A percentile compares a stretch with the other conserved stretches of the same genome.
These are phyloP conservation scores for Cystofilobasidium bisporidii DNA, from an alignment of 768 basidiomycete species.

Conservation along the genomic window DNA sequence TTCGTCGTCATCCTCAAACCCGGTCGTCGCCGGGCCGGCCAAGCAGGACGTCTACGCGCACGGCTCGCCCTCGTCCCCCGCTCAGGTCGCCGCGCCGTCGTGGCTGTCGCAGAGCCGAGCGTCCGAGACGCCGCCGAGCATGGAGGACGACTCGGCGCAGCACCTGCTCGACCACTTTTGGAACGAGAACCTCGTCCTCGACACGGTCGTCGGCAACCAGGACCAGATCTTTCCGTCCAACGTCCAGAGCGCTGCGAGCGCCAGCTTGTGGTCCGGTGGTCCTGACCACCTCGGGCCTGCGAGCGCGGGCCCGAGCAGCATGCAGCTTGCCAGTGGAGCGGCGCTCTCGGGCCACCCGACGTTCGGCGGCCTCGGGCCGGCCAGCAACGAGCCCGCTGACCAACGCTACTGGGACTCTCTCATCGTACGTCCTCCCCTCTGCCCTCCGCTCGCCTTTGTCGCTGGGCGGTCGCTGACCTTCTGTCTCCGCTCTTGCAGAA, in stretches of 20 bases:
- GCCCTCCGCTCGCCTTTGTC: neutral
- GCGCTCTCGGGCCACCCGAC: neutral
- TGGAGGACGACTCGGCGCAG: constrained; percentile 26
- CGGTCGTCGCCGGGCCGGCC: neutral
- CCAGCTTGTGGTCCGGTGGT: neutral
- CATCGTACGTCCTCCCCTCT: neutral
- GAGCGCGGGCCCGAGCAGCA: neutral
- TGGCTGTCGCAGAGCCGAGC: neutral
- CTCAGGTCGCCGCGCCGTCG: neutral
- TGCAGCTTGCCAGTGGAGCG: neutral
- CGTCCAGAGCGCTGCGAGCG: neutral
- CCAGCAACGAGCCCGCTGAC: constrained; percentile 1
- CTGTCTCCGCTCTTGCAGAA: neutral
- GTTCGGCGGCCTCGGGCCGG: neutral
- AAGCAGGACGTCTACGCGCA: neutral
- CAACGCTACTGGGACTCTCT: constrained; percentile 6
- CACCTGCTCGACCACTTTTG: constrained; percentile 25
- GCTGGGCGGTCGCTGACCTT: neutral
- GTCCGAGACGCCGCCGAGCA: constrained; percentile 17
- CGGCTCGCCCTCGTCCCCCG: constrained; percentile 1
- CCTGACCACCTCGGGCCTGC: neutral
- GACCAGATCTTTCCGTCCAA: constrained; percentile 25
- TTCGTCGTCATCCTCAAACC: too few relatives aligned
- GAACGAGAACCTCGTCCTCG: constrained; percentile 25
- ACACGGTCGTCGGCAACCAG: constrained; percentile 18